Percentiles rank a stretch among this genome's conserved stretches.
phyloP scores from a whole-genome alignment of 1,284 basidiomycete genomes.

The Agaricales sp. region DNA sequence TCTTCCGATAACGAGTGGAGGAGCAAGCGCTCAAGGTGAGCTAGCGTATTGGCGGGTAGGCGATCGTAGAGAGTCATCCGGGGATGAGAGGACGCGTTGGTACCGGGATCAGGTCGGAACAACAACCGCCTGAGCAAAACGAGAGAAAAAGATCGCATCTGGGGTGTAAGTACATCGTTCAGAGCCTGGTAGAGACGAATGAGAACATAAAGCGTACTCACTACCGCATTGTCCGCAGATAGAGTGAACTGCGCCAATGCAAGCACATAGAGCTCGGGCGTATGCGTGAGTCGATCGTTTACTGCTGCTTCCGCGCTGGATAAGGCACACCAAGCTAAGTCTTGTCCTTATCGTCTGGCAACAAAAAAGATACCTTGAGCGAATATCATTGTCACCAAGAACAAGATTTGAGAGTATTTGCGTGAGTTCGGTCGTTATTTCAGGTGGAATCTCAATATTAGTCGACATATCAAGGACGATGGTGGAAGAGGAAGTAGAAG shows the following conservation, averaged over 20 bases:
- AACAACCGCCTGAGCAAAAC: conserved; percentile 67
- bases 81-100: conserved; percentile 14
- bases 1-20: conserved; percentile 56
- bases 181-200: conserved; percentile 1
- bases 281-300: conserved; percentile 63
- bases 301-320: conserved; percentile 67
- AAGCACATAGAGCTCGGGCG: conserved; percentile 66
- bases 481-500: no score
- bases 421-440: conserved; percentile 62
- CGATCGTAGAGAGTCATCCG: conserved; percentile 60
- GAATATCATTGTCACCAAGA: conserved; percentile 69
- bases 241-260: conserved; percentile 68
- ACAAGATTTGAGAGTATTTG: conserved; percentile 78
- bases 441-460: conserved; percentile 26
- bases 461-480: background rate
- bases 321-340: background rate
- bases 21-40: conserved; percentile 58
- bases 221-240: conserved; percentile 62
- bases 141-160: conserved; percentile 78
- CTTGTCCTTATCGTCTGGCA: background rate
- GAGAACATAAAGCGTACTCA: conserved; percentile 23
- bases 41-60: conserved; percentile 51
- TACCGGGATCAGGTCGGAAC: conserved; percentile 39
- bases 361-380: conserved; percentile 43
- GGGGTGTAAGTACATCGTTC: background rate